Conservation (phyloP, 768 basidiomycete species). For the Kwoniella bestiolae region DNA sequence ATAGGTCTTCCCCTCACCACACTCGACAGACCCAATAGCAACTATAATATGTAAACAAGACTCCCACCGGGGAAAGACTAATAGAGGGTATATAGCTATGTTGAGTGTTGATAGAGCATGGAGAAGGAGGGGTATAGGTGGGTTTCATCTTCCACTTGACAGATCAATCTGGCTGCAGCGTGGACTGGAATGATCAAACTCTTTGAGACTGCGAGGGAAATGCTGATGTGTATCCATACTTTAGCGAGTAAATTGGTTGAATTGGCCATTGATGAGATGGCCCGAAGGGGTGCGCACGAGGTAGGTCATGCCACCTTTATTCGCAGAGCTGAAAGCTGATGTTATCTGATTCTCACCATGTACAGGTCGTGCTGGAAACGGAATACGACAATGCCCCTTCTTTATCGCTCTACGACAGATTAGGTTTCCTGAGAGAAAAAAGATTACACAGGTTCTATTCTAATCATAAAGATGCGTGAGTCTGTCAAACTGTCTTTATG, state of each 20-base stretch:
- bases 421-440: conserved; percentile 96
- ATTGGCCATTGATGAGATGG: conserved; percentile 83
- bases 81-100: conserved; percentile 98
- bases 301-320: conserved; percentile 60
- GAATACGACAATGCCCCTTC: conserved; percentile 91
- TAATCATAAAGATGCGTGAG: conserved; percentile 90
- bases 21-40: conserved; percentile 70
- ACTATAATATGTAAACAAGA: conserved; percentile 98
- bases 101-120: conserved; percentile 82
- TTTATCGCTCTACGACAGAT: conserved; percentile 81
- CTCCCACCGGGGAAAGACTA: conserved; percentile 69
- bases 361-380: conserved; percentile 89
- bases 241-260: conserved; percentile 83
- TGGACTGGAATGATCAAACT: no score
- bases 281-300: conserved; percentile 79
- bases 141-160: conserved; percentile 53
- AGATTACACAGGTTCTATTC: conserved; percentile 92
- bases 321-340: not conserved
- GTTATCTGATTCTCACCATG: not conserved
- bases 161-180: conserved; percentile 7
- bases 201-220: conserved; percentile 13
- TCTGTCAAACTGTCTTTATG: no score
- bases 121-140: conserved; percentile 90
- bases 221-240: conserved; percentile 29
- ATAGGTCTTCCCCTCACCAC: conserved; percentile 67